phyloP scores from a whole-genome alignment of 495 filamentous ascomycete species.

The Penicillium egyptiacum region DNA sequence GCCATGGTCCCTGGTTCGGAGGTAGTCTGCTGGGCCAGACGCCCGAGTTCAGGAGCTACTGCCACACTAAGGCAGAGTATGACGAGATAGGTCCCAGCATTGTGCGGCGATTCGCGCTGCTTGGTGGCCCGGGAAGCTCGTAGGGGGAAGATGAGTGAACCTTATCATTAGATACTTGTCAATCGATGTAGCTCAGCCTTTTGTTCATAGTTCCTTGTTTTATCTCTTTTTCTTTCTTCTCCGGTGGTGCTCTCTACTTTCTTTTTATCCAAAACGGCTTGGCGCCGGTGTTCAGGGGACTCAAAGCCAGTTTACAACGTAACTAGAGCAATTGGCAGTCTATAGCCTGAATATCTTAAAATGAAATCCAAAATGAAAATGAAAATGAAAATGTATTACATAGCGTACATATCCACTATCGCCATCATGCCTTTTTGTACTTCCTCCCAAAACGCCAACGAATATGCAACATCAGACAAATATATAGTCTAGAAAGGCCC shows the following conservation, averaged over 20 bases:
- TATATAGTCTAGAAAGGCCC: background rate
- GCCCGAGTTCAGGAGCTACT: slow-evolving; percentile 98
- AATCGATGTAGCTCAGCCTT: slow-evolving; percentile 30
- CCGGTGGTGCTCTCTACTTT: slow-evolving; percentile 10
- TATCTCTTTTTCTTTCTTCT: slow-evolving; percentile 20
- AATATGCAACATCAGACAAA: slow-evolving; percentile 8
- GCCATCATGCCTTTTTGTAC: background rate
- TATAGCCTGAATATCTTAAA: background rate
- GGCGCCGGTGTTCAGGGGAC: background rate
- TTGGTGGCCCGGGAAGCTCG: slow-evolving; percentile 83
- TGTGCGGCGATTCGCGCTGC: slow-evolving; percentile 88
- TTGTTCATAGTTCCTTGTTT: slow-evolving; percentile 41
- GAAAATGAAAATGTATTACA: slow-evolving; percentile 2
- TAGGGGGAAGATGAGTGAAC: slow-evolving; percentile 26
- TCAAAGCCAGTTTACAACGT: background rate
- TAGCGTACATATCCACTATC: slow-evolving; percentile 4
- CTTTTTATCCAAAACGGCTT: slow-evolving; percentile 18
- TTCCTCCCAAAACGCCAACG: slow-evolving; percentile 1
- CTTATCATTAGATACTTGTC: slow-evolving; percentile 23
- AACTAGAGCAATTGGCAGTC: background rate
- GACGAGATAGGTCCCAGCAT: slow-evolving; percentile 94
- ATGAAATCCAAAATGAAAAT: background rate
- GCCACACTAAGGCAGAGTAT: slow-evolving; percentile 96
- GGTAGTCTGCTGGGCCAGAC: slow-evolving; percentile 95
- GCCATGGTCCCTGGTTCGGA: slow-evolving; percentile 97